Evolutionary conservation across 2,329 filamentous ascomycete species (phyloP).

Genomic region (Coleophoma eucalyptorum): DNA sequence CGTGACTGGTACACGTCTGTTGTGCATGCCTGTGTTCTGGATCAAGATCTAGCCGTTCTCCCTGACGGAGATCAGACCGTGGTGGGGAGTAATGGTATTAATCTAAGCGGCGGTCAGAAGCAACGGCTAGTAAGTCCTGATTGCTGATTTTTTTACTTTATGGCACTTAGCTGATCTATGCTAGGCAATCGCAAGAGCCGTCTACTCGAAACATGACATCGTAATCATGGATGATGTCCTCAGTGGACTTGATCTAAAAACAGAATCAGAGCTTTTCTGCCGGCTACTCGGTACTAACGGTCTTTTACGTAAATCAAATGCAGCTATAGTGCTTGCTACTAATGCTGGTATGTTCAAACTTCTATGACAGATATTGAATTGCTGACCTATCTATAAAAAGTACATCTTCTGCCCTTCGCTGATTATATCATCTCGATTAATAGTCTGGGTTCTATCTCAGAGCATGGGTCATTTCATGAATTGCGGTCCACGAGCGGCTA

Average conservation of each 20-base stretch:
- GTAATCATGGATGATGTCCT: slow-evolving; percentile 15
- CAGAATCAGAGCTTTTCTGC: slow-evolving; percentile 7
- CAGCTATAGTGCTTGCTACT: background rate
- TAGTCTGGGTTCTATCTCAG: slow-evolving; percentile 23
- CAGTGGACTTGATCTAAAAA: slow-evolving; percentile 13
- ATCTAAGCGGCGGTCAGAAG: slow-evolving; percentile 9
- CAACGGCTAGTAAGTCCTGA: slow-evolving; percentile 2
- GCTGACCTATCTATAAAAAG: no score
- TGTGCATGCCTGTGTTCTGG: slow-evolving; percentile 16
- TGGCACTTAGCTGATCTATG: background rate
- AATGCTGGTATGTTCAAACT: no score
- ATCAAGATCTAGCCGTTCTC: slow-evolving; percentile 15
- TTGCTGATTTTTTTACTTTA: background rate
- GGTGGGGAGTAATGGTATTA: slow-evolving; percentile 16
- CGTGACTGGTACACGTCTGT: slow-evolving; percentile 27
- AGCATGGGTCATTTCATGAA: slow-evolving; percentile 29
- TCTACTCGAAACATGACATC: background rate
- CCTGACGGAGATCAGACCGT: slow-evolving; percentile 18
- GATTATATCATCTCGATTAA: slow-evolving; percentile 35
- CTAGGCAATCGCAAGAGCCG: slow-evolving; percentile 17
- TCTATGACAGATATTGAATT: no score
- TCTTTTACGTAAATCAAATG: background rate
- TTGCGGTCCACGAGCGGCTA: slow-evolving; percentile 34
- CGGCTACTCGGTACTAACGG: slow-evolving; percentile 3
- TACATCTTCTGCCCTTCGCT: slow-evolving; percentile 18